phyloP scores from a whole-genome alignment of 768 basidiomycete genomes.

The Boletus reticuloceps region DNA sequence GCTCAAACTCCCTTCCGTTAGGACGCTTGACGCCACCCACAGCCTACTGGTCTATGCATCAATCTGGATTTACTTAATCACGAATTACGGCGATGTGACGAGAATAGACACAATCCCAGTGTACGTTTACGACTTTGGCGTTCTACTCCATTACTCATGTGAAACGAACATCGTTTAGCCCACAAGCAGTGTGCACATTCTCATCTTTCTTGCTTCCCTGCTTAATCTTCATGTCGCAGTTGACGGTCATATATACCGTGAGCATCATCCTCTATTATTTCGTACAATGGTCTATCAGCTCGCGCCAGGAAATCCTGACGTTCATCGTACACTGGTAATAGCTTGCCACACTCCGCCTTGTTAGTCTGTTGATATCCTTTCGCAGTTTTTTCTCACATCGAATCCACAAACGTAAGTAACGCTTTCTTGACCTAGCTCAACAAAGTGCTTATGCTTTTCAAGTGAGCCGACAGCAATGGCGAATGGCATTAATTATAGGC shows the following conservation, averaged over 20 bases:
- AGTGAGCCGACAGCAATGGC: no score
- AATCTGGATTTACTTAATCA: constrained; percentile 45
- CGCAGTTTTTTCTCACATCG: constrained; percentile 11
- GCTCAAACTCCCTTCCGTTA: not conserved
- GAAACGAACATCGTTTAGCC: constrained; percentile 5
- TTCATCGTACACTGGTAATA: constrained; percentile 51
- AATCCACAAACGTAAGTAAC: constrained; percentile 16
- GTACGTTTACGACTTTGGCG: constrained; percentile 25
- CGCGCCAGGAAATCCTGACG: constrained; percentile 44
- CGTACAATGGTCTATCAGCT: not conserved
- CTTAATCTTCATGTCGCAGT: constrained; percentile 9
- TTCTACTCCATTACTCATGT: not conserved
- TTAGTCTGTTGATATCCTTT: not conserved
- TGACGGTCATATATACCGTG: constrained; percentile 34
- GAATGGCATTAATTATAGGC: no score
- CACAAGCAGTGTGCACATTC: constrained; percentile 26
- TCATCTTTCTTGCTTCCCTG: not conserved
- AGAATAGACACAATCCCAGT: constrained; percentile 44
- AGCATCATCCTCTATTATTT: not conserved
- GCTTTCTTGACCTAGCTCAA: no score
- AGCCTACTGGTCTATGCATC: constrained; percentile 40
- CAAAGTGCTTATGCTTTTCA: no score
- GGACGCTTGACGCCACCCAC: constrained; percentile 39
- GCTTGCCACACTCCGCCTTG: not conserved
- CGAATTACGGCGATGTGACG: constrained; percentile 37